Conservation (phyloP, 2,329 filamentous ascomycete species). For the Ceratocystis variospora region DNA sequence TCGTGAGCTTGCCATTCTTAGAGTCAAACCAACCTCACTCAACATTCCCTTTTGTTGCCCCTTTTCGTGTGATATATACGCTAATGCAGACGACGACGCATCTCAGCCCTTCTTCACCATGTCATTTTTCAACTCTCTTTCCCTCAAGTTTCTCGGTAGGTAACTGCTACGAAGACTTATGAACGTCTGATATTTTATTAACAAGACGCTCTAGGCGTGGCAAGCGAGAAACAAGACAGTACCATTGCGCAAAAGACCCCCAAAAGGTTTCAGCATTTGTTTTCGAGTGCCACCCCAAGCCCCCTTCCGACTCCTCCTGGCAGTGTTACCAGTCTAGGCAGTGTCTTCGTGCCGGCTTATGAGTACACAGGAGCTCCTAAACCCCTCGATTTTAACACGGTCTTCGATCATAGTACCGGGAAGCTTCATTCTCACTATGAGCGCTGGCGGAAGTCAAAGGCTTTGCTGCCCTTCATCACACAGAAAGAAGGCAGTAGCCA, state of each 20-base stretch:
- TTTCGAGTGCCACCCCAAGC: background rate
- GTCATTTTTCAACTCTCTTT: background rate
- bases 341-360: conserved; percentile 8
- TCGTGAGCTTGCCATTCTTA: background rate
- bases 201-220: background rate
- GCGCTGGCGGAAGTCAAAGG: conserved; percentile 6
- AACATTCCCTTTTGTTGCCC: background rate
- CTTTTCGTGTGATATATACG: background rate
- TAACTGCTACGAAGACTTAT: background rate
- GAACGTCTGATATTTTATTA: background rate
- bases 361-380: conserved; percentile 7
- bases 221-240: background rate
- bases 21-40: background rate
- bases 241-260: background rate
- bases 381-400: background rate
- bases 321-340: background rate
- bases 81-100: background rate
- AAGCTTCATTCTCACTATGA: conserved; percentile 5
- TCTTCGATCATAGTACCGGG: conserved; percentile 10
- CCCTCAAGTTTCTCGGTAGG: background rate
- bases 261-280: background rate
- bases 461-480: background rate
- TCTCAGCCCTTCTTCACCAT: background rate
- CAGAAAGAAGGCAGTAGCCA: background rate
- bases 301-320: background rate